These are phyloP conservation scores for Aureobasidium uvarum DNA, from an alignment of 2,329 filamentous ascomycete genomes.

Conservation along the genomic window DNA sequence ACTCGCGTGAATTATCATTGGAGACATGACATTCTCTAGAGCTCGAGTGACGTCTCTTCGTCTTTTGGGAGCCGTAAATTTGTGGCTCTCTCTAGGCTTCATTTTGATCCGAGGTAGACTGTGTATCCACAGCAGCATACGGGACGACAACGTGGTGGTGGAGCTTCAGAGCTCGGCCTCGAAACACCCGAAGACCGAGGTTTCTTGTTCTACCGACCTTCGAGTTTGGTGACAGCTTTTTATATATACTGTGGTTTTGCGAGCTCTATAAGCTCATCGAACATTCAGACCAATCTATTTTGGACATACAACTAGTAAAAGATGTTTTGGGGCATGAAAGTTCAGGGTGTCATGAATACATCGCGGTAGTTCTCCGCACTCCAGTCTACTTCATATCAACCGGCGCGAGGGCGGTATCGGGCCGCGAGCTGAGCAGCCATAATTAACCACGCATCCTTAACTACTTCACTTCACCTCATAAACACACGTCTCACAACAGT, in stretches of 20 bases:
- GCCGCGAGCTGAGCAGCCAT: neutral
- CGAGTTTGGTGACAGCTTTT: no score
- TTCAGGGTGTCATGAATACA: neutral
- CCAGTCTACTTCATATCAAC: constrained; percentile 4
- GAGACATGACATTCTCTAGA: no score
- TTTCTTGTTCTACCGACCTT: neutral
- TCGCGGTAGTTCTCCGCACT: constrained; percentile 14
- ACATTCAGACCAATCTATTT: neutral
- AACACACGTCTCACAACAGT: neutral
- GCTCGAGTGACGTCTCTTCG: no score
- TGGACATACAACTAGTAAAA: neutral
- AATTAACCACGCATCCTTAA: neutral
- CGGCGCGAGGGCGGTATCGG: constrained; percentile 6
- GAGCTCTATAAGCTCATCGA: neutral
- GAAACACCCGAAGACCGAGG: neutral
- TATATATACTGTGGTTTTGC: no score
- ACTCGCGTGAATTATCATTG: neutral
- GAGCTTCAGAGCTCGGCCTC: neutral
- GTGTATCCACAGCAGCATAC: no score
- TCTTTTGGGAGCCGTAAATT: no score
- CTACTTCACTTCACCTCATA: neutral
- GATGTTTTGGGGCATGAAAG: no score
- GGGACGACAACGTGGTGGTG: neutral
- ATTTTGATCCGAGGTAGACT: no score
- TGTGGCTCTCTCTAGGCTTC: no score